A percentile compares a stretch with the other conserved stretches of the same genome.
Evolutionary conservation across 169 alveolate genomes (phyloP).

Genomic region (Eimeria acervulina): DNA sequence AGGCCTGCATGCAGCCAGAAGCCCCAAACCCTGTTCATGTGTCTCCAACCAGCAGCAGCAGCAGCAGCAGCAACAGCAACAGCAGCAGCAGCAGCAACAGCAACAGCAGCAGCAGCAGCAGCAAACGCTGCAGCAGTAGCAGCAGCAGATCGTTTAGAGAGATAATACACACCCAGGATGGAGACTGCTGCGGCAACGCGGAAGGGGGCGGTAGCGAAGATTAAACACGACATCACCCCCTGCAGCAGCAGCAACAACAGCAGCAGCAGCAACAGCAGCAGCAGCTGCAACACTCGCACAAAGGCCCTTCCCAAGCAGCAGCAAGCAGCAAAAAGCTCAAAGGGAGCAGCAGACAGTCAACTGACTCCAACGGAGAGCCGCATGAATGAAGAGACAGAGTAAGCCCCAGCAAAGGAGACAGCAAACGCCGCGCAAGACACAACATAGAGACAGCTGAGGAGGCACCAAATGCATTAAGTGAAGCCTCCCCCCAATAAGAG

Average conservation of each 20-base stretch:
- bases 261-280: not conserved
- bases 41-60: not conserved
- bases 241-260: constrained; percentile 11
- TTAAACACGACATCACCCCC: constrained; percentile 11
- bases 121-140: not conserved
- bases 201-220: not conserved
- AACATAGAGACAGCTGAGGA: too few relatives aligned
- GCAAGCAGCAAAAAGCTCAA: too few relatives aligned
- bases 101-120: constrained; percentile 32
- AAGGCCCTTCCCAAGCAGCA: too few relatives aligned
- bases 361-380: too few relatives aligned
- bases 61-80: constrained; percentile 11
- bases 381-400: too few relatives aligned
- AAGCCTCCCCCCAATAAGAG: too few relatives aligned
- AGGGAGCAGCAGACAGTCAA: too few relatives aligned
- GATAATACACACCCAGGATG: not conserved
- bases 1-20: not conserved
- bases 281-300: not conserved
- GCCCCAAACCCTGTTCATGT: not conserved
- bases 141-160: not conserved
- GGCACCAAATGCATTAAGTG: too few relatives aligned
- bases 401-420: too few relatives aligned
- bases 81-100: constrained; percentile 14
- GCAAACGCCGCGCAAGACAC: too few relatives aligned
- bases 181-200: constrained; percentile 16